Conservation (phyloP, 1,284 basidiomycete species). For the Sporisorium reilianum region DNA sequence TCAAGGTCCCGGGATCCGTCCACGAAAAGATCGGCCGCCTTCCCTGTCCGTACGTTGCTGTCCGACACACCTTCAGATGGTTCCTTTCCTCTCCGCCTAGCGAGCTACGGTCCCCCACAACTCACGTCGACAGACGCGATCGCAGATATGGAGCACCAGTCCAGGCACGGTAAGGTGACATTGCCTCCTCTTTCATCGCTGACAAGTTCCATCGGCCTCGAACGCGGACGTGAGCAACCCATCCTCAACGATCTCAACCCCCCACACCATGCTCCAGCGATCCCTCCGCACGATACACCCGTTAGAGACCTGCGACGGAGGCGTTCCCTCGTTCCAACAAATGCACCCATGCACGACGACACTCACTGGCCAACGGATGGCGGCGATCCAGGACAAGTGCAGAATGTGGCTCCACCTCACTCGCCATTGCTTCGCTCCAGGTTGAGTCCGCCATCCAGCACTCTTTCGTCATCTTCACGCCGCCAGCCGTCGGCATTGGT, state of each 20-base stretch:
- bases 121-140: background rate
- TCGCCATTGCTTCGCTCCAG: slow-evolving; percentile 4
- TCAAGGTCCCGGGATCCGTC: background rate
- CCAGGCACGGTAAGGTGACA: slow-evolving; percentile 23
- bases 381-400: background rate
- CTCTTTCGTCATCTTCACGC: background rate
- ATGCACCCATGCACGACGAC: background rate
- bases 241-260: background rate
- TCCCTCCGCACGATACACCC: background rate
- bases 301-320: background rate
- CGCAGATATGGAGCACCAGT: slow-evolving; percentile 19
- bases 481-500: background rate
- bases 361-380: slow-evolving; percentile 11
- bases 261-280: background rate
- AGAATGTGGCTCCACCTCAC: background rate
- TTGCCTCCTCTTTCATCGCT: slow-evolving; percentile 42
- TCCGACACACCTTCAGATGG: slow-evolving; percentile 3
- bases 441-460: background rate
- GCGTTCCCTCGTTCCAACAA: background rate
- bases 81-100: background rate
- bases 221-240: slow-evolving; percentile 9
- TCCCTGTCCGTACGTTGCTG: background rate
- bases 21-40: background rate
- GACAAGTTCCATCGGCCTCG: slow-evolving; percentile 30
- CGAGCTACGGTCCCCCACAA: background rate